A percentile compares a stretch with the other conserved stretches of the same genome.
phyloP scores from a whole-genome alignment of 495 filamentous ascomycete genomes.

The Glarea lozoyensis region DNA sequence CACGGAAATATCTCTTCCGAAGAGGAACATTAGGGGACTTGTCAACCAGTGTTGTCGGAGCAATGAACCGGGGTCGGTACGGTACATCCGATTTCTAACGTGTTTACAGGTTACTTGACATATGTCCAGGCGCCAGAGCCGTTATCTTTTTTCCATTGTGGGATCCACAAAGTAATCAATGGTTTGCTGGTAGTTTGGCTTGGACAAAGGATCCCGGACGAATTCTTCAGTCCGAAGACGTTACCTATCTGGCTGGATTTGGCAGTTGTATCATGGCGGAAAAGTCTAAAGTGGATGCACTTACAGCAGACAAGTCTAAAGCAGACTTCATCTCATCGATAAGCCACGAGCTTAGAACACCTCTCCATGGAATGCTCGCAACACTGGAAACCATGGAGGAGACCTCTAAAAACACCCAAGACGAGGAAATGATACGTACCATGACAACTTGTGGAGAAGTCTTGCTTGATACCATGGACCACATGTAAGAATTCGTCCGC shows the following conservation, averaged over 20 bases:
- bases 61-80: too few relatives aligned
- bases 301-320: slow-evolving; percentile 39
- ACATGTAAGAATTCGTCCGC: slow-evolving; percentile 1
- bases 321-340: slow-evolving; percentile 62
- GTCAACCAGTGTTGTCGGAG: too few relatives aligned
- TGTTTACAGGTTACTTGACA: slow-evolving; percentile 8
- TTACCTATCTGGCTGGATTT: slow-evolving; percentile 43
- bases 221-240: slow-evolving; percentile 32
- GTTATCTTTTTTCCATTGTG: slow-evolving; percentile 55
- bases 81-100: too few relatives aligned
- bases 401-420: slow-evolving; percentile 39
- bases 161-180: slow-evolving; percentile 55
- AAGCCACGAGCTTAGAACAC: slow-evolving; percentile 68
- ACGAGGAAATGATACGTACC: slow-evolving; percentile 36
- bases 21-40: too few relatives aligned
- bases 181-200: slow-evolving; percentile 59
- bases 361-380: slow-evolving; percentile 49
- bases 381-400: slow-evolving; percentile 58
- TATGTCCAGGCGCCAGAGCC: slow-evolving; percentile 39
- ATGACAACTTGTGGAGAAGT: slow-evolving; percentile 6
- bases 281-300: slow-evolving; percentile 37
- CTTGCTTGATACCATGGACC: slow-evolving; percentile 13
- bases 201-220: slow-evolving; percentile 42
- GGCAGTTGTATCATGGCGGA: slow-evolving; percentile 45
- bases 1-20: too few relatives aligned